Conservation (phyloP, 768 basidiomycete species). For the Rhizopogon vesiculosus region DNA sequence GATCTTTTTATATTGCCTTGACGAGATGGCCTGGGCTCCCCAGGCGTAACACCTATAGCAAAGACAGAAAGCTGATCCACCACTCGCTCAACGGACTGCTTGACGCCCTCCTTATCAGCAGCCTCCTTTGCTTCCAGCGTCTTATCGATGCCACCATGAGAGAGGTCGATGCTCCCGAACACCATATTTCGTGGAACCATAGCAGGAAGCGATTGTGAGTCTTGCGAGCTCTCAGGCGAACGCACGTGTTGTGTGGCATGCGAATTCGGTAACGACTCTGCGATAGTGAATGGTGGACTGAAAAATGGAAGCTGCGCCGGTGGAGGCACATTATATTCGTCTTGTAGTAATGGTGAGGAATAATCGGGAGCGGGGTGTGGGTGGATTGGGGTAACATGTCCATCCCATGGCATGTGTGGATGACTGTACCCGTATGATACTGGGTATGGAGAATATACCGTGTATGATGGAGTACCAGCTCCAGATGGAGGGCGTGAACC, state of each 20-base stretch:
- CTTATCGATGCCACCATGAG: not conserved
- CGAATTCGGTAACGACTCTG: not conserved
- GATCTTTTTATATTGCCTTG: constrained; percentile 22
- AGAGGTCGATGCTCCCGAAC: constrained; percentile 46
- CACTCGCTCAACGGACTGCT: constrained; percentile 12
- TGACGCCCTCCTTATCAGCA: constrained; percentile 3
- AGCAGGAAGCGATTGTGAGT: not conserved
- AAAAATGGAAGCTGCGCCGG: not conserved
- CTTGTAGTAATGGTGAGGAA: constrained; percentile 3
- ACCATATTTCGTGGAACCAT: constrained; percentile 30
- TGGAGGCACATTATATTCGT: not conserved
- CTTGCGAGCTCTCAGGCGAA: not conserved
- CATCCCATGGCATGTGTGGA: constrained; percentile 37
- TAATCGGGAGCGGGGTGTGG: not conserved
- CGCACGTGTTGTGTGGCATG: not conserved
- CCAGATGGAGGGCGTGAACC: constrained; percentile 17
- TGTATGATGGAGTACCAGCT: constrained; percentile 29
- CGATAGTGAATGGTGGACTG: not conserved
- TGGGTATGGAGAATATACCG: constrained; percentile 30
- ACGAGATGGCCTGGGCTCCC: constrained; percentile 27
- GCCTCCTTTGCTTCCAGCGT: not conserved
- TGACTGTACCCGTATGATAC: constrained; percentile 27
- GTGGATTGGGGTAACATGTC: not conserved
- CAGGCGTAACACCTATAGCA: constrained; percentile 40
- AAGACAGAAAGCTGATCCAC: constrained; percentile 32